Conservation (phyloP, 83 land plant species). For the Isoetes engelmannii region DNA sequence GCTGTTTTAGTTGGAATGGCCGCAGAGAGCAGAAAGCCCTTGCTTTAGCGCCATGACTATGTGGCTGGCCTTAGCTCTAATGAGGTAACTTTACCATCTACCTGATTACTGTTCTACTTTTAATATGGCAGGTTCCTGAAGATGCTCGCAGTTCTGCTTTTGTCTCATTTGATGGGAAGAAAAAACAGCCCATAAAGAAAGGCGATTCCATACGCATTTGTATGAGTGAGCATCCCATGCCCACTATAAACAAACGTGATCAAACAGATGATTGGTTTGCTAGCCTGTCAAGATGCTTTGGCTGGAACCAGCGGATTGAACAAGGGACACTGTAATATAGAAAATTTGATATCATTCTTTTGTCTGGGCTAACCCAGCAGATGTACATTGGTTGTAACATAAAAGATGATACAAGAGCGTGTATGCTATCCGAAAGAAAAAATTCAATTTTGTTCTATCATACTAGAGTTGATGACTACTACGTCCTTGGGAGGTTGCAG, state of each 20-base stretch:
- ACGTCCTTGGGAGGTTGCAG: no score
- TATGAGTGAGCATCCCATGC: conserved; percentile 10
- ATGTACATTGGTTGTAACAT: no score
- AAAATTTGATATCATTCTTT: no score
- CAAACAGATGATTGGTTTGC: conserved; percentile 14
- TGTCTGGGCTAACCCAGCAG: no score
- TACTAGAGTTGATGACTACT: no score
- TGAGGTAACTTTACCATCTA: no score
- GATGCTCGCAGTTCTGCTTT: conserved; percentile 7
- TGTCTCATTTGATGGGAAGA: conserved; percentile 9
- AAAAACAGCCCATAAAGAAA: not conserved
- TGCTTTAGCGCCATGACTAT: not conserved
- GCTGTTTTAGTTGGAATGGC: conserved; percentile 94
- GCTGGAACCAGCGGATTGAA: conserved; percentile 9
- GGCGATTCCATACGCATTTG: not conserved
- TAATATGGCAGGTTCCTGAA: conserved; percentile 5
- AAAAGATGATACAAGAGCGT: no score
- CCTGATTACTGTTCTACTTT: not conserved
- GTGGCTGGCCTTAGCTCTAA: no score
- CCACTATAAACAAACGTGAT: conserved; percentile 2
- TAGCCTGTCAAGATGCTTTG: conserved; percentile 7
- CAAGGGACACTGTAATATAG: not conserved
- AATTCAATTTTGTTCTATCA: no score
- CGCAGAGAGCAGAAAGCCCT: conserved; percentile 60
- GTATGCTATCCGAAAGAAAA: no score